A percentile compares a stretch with the other conserved stretches of the same genome.
phyloP scores from a whole-genome alignment of 192 early-diverging fungal species.

The Jimgerdemannia flammicorona region DNA sequence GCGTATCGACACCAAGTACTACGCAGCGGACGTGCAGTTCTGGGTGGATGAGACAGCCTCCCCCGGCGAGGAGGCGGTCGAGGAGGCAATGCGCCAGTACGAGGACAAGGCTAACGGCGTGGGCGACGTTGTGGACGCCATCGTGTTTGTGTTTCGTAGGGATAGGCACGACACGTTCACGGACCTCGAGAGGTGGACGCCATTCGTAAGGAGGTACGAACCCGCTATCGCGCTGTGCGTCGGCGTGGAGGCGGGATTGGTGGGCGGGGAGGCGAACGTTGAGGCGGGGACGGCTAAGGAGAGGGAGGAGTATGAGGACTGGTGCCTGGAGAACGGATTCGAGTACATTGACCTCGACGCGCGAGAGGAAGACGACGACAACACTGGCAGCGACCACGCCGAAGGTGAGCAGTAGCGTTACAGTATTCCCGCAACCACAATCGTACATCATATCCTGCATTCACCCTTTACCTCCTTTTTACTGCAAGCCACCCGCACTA shows the following conservation, averaged over 20 bases:
- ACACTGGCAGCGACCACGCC: neutral
- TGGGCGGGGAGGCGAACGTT: neutral
- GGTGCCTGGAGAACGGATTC: slow-evolving; percentile 59
- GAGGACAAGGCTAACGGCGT: slow-evolving; percentile 37
- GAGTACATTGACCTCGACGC: slow-evolving; percentile 59
- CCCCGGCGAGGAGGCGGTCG: slow-evolving; percentile 6
- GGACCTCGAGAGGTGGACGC: slow-evolving; percentile 46
- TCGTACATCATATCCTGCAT: neutral
- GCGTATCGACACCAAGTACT: slow-evolving; percentile 61
- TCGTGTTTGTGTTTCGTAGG: slow-evolving; percentile 60
- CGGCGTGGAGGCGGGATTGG: slow-evolving; percentile 19
- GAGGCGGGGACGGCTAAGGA: slow-evolving; percentile 4
- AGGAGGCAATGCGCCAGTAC: slow-evolving; percentile 28
- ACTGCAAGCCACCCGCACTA: neutral
- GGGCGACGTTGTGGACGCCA: slow-evolving; percentile 49
- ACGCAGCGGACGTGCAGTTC: slow-evolving; percentile 56
- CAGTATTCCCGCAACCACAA: neutral
- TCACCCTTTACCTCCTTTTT: slow-evolving; percentile 2
- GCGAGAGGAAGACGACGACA: slow-evolving; percentile 2
- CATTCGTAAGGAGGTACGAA: slow-evolving; percentile 47
- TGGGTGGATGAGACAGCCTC: slow-evolving; percentile 56
- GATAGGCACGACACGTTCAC: slow-evolving; percentile 56
- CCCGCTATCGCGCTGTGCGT: slow-evolving; percentile 55
- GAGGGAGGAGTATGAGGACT: slow-evolving; percentile 42
- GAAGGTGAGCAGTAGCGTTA: slow-evolving; percentile 6